A percentile compares a stretch with the other conserved stretches of the same genome.
phyloP scores from a whole-genome alignment of 352 stramenopile genomes.

The Elongisporangium anandrum region DNA sequence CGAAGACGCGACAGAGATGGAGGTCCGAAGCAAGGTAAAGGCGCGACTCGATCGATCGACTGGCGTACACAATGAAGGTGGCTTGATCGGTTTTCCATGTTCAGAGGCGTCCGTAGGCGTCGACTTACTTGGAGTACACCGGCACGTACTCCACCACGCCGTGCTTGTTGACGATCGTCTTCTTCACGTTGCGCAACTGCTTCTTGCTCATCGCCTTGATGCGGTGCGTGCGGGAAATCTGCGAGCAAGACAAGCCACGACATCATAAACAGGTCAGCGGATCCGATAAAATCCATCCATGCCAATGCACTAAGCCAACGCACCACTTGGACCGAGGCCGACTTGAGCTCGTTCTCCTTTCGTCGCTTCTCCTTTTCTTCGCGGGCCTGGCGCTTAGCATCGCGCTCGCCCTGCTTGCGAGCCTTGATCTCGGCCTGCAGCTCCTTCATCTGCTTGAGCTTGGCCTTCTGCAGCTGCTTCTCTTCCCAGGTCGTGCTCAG shows the following conservation, averaged over 20 bases:
- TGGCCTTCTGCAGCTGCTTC: conserved; percentile 75
- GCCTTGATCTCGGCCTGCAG: conserved; percentile 80
- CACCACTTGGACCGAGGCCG: conserved; percentile 81
- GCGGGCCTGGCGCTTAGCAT: conserved; percentile 67
- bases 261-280: background rate
- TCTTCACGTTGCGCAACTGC: conserved; percentile 89
- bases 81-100: background rate
- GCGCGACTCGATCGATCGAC: background rate
- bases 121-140: conserved; percentile 75
- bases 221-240: conserved; percentile 84
- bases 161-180: conserved; percentile 91
- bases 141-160: conserved; percentile 87
- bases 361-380: conserved; percentile 87
- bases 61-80: background rate
- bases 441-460: conserved; percentile 81
- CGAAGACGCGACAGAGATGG: background rate
- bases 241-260: background rate
- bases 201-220: conserved; percentile 93
- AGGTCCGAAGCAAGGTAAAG: background rate
- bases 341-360: conserved; percentile 90
- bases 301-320: conserved; percentile 11
- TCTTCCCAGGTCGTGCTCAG: conserved; percentile 87
- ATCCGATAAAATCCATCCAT: background rate
- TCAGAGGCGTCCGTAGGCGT: background rate
- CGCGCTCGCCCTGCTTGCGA: conserved; percentile 61